These are phyloP conservation scores for Ogataea angusta DNA, from an alignment of 805 yeast genomes.

Conservation along the genomic window DNA sequence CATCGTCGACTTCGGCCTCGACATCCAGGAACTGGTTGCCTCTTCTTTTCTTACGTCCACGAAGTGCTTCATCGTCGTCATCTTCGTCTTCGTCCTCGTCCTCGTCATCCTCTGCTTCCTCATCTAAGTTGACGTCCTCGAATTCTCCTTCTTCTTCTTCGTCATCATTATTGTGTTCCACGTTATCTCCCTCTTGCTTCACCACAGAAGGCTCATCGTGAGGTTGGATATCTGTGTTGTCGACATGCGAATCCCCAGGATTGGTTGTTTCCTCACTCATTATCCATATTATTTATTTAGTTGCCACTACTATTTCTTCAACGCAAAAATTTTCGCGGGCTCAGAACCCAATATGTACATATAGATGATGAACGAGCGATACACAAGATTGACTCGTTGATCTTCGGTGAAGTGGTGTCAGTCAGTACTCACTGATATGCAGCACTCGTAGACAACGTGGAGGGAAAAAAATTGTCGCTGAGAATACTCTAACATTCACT, in stretches of 20 bases:
- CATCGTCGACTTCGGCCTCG: conserved; percentile 98
- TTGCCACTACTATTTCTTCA: conserved; percentile 10
- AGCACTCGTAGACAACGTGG: too few relatives aligned
- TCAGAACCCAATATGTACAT: conserved; percentile 9
- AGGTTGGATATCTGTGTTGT: background rate
- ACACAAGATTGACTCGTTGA: too few relatives aligned
- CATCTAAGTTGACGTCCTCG: conserved; percentile 5
- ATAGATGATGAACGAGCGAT: too few relatives aligned
- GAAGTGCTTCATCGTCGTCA: conserved; percentile 37
- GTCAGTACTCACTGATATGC: too few relatives aligned
- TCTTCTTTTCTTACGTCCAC: conserved; percentile 45
- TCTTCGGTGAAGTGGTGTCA: too few relatives aligned
- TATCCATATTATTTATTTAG: conserved; percentile 7
- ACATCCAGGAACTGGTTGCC: conserved; percentile 93
- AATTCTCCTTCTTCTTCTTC: conserved; percentile 26
- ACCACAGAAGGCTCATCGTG: background rate
- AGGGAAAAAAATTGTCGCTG: background rate
- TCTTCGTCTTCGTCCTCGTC: conserved; percentile 32
- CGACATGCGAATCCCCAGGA: background rate
- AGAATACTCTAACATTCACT: too few relatives aligned
- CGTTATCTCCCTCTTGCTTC: background rate
- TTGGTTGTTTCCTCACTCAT: conserved; percentile 8
- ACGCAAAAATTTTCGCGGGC: conserved; percentile 14
- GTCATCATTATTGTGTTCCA: conserved; percentile 6
- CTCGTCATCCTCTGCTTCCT: conserved; percentile 20